Base-by-base conservation (phyloP, 2,329 filamentous ascomycete genomes). In the Coniochaeta ligniaria region DNA sequence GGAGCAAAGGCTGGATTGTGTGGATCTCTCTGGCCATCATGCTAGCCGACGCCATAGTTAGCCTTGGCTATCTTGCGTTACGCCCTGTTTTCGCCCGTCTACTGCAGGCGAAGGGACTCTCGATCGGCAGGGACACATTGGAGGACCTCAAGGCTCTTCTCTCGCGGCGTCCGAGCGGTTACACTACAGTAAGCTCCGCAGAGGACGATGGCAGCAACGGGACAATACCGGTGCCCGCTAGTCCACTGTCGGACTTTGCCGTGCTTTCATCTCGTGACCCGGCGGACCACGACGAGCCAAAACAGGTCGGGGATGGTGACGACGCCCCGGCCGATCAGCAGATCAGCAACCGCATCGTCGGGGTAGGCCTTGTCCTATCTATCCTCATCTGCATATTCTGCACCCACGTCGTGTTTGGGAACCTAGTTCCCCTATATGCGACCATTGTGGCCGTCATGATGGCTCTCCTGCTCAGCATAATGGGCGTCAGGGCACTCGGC, bases 1-100 rank as follows among this genome's bases (percentile, higher is more conserved):
- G 95, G 11, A 96, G 92, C 72, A 97, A 98, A 75, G 95, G 94
- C 43, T 99, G 95, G 95, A 98, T 99, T 62, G 91, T 99, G 0
- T 99, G 95, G 95, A 82, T 96, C 2, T 96, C 92, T 36, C 78
- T 99, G 33, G 91, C 95, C 3, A 97, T 99, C 66, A 99, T 99
- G 95, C 81, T 99, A 28, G 91, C 91, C 24, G 95, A 99, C 74
- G 92, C 94, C 0, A 81, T 99, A 3, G 84, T 98, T 63, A 97
- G 90, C 68, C 83, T 99, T 11, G 86, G 89, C 1, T 92, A 93
- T 79, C 82, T 97, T 45, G 78, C 90, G 1, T 65, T 90, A 2
- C 84, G 84, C 3, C 69, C 71, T 1, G 52, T 36, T 20, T 55
- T 56, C 22, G 26, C 41, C 22, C 36, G 55, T 11, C 36, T 45